Evolutionary conservation across 352 stramenopile genomes (phyloP), one percentile per base, ranked within the genome.

Genomic region (Globisporangium perplexum): DNA sequence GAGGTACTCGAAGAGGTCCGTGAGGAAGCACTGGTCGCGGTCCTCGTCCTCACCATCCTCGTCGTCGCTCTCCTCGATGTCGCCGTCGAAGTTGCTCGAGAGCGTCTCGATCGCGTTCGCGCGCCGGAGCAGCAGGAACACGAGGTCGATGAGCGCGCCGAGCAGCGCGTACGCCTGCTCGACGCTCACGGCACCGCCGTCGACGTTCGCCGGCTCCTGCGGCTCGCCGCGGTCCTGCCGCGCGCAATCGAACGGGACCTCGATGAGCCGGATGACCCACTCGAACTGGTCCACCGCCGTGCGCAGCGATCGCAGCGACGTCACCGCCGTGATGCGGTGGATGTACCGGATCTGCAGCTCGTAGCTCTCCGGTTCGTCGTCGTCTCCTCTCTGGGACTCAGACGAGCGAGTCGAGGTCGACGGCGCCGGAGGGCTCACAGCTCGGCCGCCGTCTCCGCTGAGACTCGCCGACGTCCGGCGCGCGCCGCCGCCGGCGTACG

Each of bases 201-300:
- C 50, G 41, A 3, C 15, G 15, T 11, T 51, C 55, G 31, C 42
- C 53, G 15, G 15, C 12, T 43, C 22, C 4, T 20, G 30, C 42
- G 42, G 17, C 39, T 55, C 26, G 15, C 14, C 14, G 3, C 33
- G 1, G 14, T 38, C 33, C 33, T 17, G 11, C 14, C 47, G 53
- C 1, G 35, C 11, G 46, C 38, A 50, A 45, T 80, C 62, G 7
- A 80, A 56, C 1, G 67, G 54, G 2, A 52, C 50, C 45, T 83
- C 73, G 30, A 85, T 73, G 26, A 79, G 12, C 2, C 69, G 63
- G 31, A 81, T 57, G 8, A 89, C 61, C 53, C 53, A 59, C 39
- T 86, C 73, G 8, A 77, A 84, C 57, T 80, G 63, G 33, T 84
- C 66, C 31, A 89, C 65, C 4, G 75, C 73, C 0, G 69, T 84